Percentiles rank a stretch among this genome's conserved stretches.
Conservation (phyloP, 2,329 filamentous ascomycete genomes). For the Pseudodiploospora longispora region DNA sequence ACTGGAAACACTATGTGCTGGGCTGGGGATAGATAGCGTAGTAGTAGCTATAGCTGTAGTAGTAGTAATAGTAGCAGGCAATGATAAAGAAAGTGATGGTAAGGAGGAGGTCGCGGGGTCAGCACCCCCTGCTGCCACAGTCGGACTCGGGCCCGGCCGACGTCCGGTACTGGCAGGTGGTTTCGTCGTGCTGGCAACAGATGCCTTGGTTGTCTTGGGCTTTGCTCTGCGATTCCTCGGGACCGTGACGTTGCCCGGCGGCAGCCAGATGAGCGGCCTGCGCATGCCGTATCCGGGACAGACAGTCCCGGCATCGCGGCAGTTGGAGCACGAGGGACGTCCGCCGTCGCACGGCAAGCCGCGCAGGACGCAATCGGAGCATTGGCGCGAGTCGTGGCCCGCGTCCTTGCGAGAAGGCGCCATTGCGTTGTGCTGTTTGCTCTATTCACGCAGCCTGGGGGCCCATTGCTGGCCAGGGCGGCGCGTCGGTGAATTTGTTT, state of each 20-base stretch:
- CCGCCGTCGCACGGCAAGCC: conserved; percentile 29
- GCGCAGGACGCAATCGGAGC: conserved; percentile 34
- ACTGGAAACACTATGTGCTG: too few relatives aligned
- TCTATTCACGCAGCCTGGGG: too few relatives aligned
- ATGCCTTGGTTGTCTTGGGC: background rate
- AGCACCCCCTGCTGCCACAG: background rate
- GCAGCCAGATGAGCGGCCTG: conserved; percentile 31
- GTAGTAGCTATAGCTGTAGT: background rate
- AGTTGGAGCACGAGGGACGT: conserved; percentile 28
- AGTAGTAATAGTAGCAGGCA: background rate
- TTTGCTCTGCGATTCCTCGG: background rate
- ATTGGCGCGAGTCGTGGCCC: conserved; percentile 15
- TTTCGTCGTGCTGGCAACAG: background rate
- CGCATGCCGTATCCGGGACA: conserved; percentile 33
- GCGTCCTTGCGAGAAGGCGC: too few relatives aligned
- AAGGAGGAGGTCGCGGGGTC: too few relatives aligned
- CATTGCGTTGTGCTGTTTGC: too few relatives aligned
- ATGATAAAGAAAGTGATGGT: too few relatives aligned
- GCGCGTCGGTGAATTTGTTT: too few relatives aligned
- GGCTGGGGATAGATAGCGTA: background rate
- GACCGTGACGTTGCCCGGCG: conserved; percentile 24
- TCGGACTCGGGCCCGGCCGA: background rate
- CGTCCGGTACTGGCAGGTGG: background rate
- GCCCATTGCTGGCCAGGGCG: too few relatives aligned
- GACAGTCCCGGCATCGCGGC: conserved; percentile 20